Conservation (phyloP, 305 asterid species). For the Galium porrigens region DNA sequence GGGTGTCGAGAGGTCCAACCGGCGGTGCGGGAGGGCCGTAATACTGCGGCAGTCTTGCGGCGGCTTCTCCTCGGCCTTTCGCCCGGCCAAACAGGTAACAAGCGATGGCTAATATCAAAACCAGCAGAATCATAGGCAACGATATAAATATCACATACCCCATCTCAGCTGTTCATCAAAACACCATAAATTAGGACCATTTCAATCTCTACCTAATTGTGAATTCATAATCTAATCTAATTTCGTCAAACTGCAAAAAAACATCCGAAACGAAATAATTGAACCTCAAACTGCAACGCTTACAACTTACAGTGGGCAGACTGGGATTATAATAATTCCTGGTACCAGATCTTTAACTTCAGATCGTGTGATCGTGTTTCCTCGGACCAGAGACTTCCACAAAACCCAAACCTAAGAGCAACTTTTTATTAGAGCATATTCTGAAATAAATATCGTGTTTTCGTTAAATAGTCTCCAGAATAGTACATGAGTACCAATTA, state of each 20-base stretch:
- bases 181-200: no score
- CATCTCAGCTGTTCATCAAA: slow-evolving; percentile 8
- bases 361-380: background rate
- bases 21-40: slow-evolving; percentile 16
- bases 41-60: slow-evolving; percentile 4
- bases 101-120: slow-evolving; percentile 16
- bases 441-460: background rate
- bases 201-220: no score
- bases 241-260: no score
- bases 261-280: background rate
- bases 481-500: no score
- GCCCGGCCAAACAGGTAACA: slow-evolving; percentile 21
- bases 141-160: slow-evolving; percentile 20
- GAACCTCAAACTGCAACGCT: background rate
- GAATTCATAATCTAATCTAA: background rate
- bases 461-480: no score
- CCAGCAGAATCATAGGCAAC: slow-evolving; percentile 17
- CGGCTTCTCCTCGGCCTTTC: slow-evolving; percentile 11
- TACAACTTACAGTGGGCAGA: background rate
- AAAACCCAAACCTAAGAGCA: background rate
- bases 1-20: background rate
- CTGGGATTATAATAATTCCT: background rate
- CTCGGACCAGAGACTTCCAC: background rate
- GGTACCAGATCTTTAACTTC: background rate
- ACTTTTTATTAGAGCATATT: no score